Evolutionary conservation across 1,284 basidiomycete species (phyloP).

Genomic region (Apiotrichum montevideense): DNA sequence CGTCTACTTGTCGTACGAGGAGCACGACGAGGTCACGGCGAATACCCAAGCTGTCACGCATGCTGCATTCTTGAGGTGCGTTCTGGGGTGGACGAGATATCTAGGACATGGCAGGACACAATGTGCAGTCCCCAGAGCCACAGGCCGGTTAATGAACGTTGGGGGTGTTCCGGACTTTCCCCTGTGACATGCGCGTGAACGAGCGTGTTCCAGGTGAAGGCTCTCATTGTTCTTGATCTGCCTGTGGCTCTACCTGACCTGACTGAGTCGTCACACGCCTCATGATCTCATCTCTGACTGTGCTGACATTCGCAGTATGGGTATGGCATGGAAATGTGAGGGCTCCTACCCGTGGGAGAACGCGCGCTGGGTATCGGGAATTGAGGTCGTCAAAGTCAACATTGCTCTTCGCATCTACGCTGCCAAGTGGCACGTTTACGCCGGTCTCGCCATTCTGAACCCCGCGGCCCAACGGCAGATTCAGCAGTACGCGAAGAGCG

Average conservation of each 20-base stretch:
- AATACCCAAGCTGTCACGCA: conserved; percentile 98
- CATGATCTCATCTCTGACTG: not conserved
- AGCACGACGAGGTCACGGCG: conserved; percentile 92
- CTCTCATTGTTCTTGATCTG: too few species aligned
- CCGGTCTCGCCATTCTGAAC: conserved; percentile 93
- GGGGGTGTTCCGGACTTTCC: too few species aligned
- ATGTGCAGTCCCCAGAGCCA: too few species aligned
- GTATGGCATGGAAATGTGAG: conserved; percentile 83
- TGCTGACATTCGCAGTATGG: conserved; percentile 63
- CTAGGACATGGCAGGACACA: too few species aligned
- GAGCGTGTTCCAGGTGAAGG: too few species aligned
- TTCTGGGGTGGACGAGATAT: not conserved
- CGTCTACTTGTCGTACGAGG: conserved; percentile 89
- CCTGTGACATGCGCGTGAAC: too few species aligned
- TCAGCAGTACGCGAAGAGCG: conserved; percentile 76
- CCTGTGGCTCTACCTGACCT: too few species aligned
- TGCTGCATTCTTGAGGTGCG: conserved; percentile 88
- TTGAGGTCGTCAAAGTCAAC: conserved; percentile 98
- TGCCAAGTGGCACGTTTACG: conserved; percentile 98
- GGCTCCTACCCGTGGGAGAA: conserved; percentile 91
- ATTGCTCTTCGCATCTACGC: conserved; percentile 93
- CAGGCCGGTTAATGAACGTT: too few species aligned
- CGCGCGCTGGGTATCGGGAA: conserved; percentile 86
- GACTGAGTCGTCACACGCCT: too few species aligned
- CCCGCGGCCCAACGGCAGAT: conserved; percentile 87